Evolutionary conservation across 2,329 filamentous ascomycete species (phyloP).

Genomic region (Claviceps pusilla): DNA sequence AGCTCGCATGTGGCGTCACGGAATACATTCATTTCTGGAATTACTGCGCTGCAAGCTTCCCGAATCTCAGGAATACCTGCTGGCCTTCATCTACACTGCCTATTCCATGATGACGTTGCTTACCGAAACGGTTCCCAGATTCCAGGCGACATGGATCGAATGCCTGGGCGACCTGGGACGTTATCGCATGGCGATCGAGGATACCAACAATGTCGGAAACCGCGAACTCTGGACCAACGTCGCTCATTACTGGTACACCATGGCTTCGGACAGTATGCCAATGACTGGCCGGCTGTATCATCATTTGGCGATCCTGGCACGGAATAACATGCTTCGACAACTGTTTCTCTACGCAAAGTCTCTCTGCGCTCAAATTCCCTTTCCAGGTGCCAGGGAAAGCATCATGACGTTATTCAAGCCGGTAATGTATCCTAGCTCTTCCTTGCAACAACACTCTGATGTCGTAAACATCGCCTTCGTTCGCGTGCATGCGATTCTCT

Average conservation of each 20-base stretch:
- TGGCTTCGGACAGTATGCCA: conserved; percentile 63
- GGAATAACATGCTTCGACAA: conserved; percentile 55
- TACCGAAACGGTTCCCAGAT: conserved; percentile 69
- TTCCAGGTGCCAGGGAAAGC: conserved; percentile 51
- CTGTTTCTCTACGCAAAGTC: conserved; percentile 59
- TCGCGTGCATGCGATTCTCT: conserved; percentile 48
- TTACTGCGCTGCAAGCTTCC: conserved; percentile 61
- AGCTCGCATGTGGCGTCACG: conserved; percentile 84
- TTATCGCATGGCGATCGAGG: conserved; percentile 70
- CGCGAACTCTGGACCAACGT: conserved; percentile 71
- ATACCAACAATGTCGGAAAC: conserved; percentile 62
- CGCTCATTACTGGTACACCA: conserved; percentile 69
- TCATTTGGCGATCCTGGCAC: conserved; percentile 65
- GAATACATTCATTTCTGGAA: conserved; percentile 75
- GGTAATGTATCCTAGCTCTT: conserved; percentile 24
- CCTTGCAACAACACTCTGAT: conserved; percentile 17
- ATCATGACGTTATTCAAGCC: conserved; percentile 56
- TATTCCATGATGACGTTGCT: conserved; percentile 83
- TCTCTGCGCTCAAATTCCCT: conserved; percentile 52
- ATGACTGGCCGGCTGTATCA: conserved; percentile 70
- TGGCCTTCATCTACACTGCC: conserved; percentile 74
- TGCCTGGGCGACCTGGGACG: conserved; percentile 75
- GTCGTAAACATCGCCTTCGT: conserved; percentile 45
- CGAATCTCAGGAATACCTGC: conserved; percentile 70
- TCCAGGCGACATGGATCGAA: conserved; percentile 85